Conservation (phyloP, 176 grass and related monocot species). For the Zizania latifolia region DNA sequence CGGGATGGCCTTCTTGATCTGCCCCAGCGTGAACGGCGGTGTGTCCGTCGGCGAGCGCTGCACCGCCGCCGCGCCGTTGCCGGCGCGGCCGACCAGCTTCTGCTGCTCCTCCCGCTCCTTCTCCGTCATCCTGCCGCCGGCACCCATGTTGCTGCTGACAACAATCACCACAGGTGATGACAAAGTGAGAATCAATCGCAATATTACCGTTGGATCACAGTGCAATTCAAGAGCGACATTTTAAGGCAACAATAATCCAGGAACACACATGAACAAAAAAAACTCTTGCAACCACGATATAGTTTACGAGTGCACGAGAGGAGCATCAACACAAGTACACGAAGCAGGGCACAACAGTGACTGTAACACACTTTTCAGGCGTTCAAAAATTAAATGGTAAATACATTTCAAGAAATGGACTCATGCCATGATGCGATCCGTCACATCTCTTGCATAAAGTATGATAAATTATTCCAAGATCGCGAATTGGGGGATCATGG, state of each 20-base stretch:
- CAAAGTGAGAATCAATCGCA: background rate
- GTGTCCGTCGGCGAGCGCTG: slow-evolving; percentile 65
- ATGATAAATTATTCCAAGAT: background rate
- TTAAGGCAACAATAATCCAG: background rate
- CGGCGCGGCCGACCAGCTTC: slow-evolving; percentile 5
- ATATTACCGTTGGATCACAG: background rate
- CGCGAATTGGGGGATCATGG: background rate
- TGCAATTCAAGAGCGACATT: background rate
- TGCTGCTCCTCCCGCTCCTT: slow-evolving; percentile 50
- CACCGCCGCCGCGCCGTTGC: background rate
- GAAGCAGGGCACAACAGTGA: too few species aligned
- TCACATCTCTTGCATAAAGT: background rate
- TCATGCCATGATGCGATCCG: background rate
- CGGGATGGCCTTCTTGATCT: slow-evolving; percentile 96
- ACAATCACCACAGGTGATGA: background rate
- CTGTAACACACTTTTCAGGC: too few species aligned
- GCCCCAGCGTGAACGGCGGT: slow-evolving; percentile 69
- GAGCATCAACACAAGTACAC: too few species aligned
- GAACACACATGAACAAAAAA: background rate
- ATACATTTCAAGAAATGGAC: too few species aligned
- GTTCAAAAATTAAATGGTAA: too few species aligned
- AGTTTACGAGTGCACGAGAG: background rate
- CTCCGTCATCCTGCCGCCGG: slow-evolving; percentile 85
- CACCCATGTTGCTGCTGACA: slow-evolving; percentile 58
- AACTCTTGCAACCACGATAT: background rate